These are phyloP conservation scores for Sonneratia alba DNA, from an alignment of 345 rosid species.

Conservation along the genomic window DNA sequence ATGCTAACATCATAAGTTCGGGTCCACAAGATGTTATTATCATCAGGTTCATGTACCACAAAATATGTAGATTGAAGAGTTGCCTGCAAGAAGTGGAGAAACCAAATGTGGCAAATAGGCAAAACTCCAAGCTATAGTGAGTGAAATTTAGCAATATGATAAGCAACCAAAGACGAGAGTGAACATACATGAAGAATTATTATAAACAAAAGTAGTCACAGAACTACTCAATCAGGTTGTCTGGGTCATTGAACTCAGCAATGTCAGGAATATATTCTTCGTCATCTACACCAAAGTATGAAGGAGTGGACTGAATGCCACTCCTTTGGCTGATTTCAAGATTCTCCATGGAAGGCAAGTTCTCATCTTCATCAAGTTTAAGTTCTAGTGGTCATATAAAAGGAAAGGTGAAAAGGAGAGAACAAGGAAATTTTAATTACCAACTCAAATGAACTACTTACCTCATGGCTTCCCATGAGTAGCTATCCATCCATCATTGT, in stretches of 20 bases:
- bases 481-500: conserved; percentile 95
- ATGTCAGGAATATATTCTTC: conserved; percentile 95
- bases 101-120: neutral
- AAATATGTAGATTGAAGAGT: conserved; percentile 63
- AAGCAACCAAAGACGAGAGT: neutral
- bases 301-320: conserved; percentile 53
- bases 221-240: conserved; percentile 45
- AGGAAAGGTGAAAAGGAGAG: neutral
- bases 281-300: conserved; percentile 75
- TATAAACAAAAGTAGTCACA: neutral
- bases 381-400: conserved; percentile 21
- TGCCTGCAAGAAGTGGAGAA: conserved; percentile 42
- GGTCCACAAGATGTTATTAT: conserved; percentile 81
- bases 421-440: neutral
- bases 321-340: conserved; percentile 48
- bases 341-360: conserved; percentile 85
- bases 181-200: neutral
- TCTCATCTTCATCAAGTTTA: conserved; percentile 61
- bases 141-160: neutral
- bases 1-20: conserved; percentile 98
- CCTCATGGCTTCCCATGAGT: conserved; percentile 98
- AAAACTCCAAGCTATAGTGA: neutral
- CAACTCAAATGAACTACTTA: conserved; percentile 8
- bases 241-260: conserved; percentile 74
- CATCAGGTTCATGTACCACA: conserved; percentile 85